phyloP scores from a whole-genome alignment of 1,284 basidiomycete species.

The Coniophora puteana region DNA sequence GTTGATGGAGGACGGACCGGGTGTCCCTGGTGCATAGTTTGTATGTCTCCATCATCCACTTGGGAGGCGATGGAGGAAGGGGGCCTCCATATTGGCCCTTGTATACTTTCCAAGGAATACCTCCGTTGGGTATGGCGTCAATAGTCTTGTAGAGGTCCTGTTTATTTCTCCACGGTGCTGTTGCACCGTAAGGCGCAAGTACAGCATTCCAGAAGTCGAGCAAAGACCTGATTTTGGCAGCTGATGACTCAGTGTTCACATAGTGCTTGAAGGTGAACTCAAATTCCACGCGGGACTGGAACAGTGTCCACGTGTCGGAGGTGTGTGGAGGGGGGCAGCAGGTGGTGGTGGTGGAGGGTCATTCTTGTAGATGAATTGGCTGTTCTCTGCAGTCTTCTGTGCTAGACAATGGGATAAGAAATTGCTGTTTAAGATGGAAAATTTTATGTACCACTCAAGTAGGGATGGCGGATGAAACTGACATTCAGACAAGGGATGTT shows the following conservation, averaged over 20 bases:
- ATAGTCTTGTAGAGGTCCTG: constrained; percentile 22
- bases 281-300: constrained; percentile 10
- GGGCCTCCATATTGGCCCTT: too few species aligned
- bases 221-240: constrained; percentile 9
- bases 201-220: constrained; percentile 16
- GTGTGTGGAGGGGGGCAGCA: too few species aligned
- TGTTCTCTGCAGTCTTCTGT: too few species aligned
- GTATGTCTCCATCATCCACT: too few species aligned
- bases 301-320: constrained; percentile 9
- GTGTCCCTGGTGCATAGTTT: constrained; percentile 20
- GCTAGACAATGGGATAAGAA: too few species aligned
- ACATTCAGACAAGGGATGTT: too few species aligned
- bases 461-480: too few species aligned
- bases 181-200: constrained; percentile 7
- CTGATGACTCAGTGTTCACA: constrained; percentile 12
- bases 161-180: constrained; percentile 19
- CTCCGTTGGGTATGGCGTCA: constrained; percentile 21
- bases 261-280: constrained; percentile 18
- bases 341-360: background rate
- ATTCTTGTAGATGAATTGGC: too few species aligned
- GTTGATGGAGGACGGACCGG: constrained; percentile 3
- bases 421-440: too few species aligned
- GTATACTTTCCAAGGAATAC: constrained; percentile 24
- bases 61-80: too few species aligned
- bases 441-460: too few species aligned